Evolutionary conservation across 768 basidiomycete genomes (phyloP), one percentile per base, ranked within the genome.

Genomic region (Tylopilus vinaceipallidus): DNA sequence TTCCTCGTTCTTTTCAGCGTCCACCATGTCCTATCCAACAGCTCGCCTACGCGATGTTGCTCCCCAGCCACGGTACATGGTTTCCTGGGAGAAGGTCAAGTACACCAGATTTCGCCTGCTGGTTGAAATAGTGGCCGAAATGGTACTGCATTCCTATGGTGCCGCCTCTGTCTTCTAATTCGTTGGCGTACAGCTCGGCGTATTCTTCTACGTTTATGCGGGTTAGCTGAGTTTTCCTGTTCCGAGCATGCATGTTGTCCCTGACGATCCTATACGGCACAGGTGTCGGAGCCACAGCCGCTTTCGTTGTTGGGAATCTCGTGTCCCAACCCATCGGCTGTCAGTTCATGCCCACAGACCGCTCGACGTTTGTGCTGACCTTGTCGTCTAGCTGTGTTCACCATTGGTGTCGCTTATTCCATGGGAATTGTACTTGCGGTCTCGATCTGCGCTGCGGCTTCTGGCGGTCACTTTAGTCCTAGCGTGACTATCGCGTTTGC

Each of bases 381-480:
- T 20, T 14, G 24, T n/a, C 16, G 1, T 19, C 14, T 45, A 84
- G 83, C 78, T 12, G 42, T 86, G 6, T 63, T 79, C 5, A 82
- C 82, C 30, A 68, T 86, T 17, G 85, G 82, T 23, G 58, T 80
- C 27, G 78, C 73, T 1, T 87, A 86, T 64, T 73, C 75, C 4
- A 66, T 77, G 30, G 84, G 84, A 22, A 82, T 85, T 52, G 55
- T 83, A 13, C 73, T 85, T 42, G 85, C 84, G 1, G 60, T 86
- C 44, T 62, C 66, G 9, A 65, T 83, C 23, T 82, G 78, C 43
- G 67, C 66, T 5, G 62, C 76, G 16, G 75, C 82, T 1, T 84
- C 82, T 12, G 81, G 80, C 11, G 79, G 83, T 19, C 85, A 87
- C 57, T 81, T 87, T 62, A 83, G 75, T 46, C 89, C 88, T 2